Evolutionary conservation across 306 rosid genomes (phyloP), one percentile per base, ranked within the genome.

Genomic region (Fragaria vesca): DNA sequence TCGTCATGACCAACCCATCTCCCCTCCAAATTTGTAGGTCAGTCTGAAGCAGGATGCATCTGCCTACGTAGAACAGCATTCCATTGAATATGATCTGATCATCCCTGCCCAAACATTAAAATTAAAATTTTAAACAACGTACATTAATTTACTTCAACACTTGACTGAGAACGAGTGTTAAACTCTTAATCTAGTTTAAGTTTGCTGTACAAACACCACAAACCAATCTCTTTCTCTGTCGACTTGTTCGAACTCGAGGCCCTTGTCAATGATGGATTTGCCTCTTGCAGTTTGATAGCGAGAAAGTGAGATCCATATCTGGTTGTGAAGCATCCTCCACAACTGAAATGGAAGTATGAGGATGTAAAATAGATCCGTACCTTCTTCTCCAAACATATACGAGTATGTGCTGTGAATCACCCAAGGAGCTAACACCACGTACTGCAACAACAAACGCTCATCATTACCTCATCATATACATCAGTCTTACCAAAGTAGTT

Each of bases 371-470:
- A 87, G 47, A 36, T 90, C 90, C 32, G 8, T 85, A 52, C 81
- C 79, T 24, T 76, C 63, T 21, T 87, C 80, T 1, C 77, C 81
- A 47, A 32, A 45, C 24, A 83, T 0, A 78, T 74, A 80, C 1
- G 78, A 69, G 79, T 87, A 88, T 12, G 86, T 82, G 81, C 88
- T 82, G 16, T 85, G 89, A 58, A 71, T 81, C 24, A 63, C 63
- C 88, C 93, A 91, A n/a, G 96, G 96, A 30, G 89, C 83, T 85
- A 89, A 45, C 58, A 88, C 73, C 75, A 82, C 80, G 88, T 90
- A 88, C 97, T 90, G 89, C 83, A 77, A 4, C 21, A 62, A 12
- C 42, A 63, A 5, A 62, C 32, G 32, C 32, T 30, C 28, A 8
- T 57, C 15, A 24, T 8, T 30, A 30, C 32, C 32, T 30, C 3